Evolutionary conservation across 1,139 yeast species (phyloP).

Genomic region (Geotrichum bryndzae): DNA sequence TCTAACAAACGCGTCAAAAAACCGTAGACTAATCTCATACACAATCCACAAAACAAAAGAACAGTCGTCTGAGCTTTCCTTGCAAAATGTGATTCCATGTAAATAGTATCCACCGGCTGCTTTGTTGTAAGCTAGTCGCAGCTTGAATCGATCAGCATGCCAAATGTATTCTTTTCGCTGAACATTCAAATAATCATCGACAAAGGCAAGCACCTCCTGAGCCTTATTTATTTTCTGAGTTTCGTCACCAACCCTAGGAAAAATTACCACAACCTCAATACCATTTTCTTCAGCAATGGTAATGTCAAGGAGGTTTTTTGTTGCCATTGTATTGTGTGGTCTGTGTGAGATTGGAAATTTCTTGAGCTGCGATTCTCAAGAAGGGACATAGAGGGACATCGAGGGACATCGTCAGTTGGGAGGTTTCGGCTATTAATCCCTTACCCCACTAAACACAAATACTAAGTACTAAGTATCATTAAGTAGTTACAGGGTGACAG

Average conservation of each 20-base stretch:
- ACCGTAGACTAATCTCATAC: not conserved
- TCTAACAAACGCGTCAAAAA: conserved; percentile 8
- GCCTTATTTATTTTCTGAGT: not conserved
- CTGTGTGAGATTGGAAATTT: not conserved
- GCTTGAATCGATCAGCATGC: conserved; percentile 4
- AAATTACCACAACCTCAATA: conserved; percentile 9
- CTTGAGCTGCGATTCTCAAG: not conserved
- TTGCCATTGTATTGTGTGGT: not conserved
- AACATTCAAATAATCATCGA: not conserved
- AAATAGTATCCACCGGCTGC: conserved; percentile 9
- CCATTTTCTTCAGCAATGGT: conserved; percentile 7
- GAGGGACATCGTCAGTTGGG: not conserved
- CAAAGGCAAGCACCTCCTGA: not conserved
- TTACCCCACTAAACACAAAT: too few species aligned
- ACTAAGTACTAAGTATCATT: too few species aligned
- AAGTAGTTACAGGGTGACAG: too few species aligned
- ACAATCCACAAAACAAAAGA: not conserved
- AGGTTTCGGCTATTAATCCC: not conserved
- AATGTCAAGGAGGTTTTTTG: conserved; percentile 5
- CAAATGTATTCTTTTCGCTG: conserved; percentile 6
- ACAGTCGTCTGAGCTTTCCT: conserved; percentile 10
- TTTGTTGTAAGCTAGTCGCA: conserved; percentile 5
- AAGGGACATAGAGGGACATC: too few species aligned
- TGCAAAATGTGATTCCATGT: conserved; percentile 15
- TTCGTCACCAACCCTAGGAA: conserved; percentile 2